phyloP scores from a whole-genome alignment of 805 yeast species.

The Metschnikowia baotianmanensis region DNA sequence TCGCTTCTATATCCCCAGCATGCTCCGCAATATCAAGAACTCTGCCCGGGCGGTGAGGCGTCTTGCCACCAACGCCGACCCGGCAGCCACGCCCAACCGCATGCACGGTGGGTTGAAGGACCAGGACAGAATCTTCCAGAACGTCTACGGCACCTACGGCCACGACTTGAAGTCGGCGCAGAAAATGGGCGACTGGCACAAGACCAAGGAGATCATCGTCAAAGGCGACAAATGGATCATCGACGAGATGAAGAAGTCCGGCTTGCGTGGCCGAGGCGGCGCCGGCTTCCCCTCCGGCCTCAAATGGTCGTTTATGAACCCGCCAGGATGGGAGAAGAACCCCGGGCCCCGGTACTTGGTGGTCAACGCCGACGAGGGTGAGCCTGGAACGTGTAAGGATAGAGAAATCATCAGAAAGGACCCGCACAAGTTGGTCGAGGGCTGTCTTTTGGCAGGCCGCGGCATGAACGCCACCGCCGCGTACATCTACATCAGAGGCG shows the following conservation, averaged over 20 bases:
- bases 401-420: slow-evolving; percentile 88
- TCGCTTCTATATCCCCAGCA: too few species aligned
- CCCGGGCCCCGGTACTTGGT: slow-evolving; percentile 86
- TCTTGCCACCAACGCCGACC: slow-evolving; percentile 48
- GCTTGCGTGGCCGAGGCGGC: slow-evolving; percentile 89
- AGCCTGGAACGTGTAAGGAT: slow-evolving; percentile 93
- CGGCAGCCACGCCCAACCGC: slow-evolving; percentile 49
- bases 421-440: slow-evolving; percentile 89
- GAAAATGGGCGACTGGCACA: slow-evolving; percentile 89
- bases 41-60: slow-evolving; percentile 28
- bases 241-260: slow-evolving; percentile 80
- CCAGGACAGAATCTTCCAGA: slow-evolving; percentile 84
- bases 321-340: slow-evolving; percentile 93
- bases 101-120: slow-evolving; percentile 75
- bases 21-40: slow-evolving; percentile 38
- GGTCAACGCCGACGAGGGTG: slow-evolving; percentile 93
- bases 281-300: slow-evolving; percentile 92
- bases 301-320: slow-evolving; percentile 93
- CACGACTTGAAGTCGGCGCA: slow-evolving; percentile 69
- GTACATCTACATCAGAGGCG: slow-evolving; percentile 87
- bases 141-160: slow-evolving; percentile 73
- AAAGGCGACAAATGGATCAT: slow-evolving; percentile 91
- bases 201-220: slow-evolving; percentile 78
- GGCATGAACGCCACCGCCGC: slow-evolving; percentile 95
- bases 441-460: slow-evolving; percentile 85